These are phyloP conservation scores for Clavispora fructus DNA, from an alignment of 805 yeast species.

Conservation along the genomic window DNA sequence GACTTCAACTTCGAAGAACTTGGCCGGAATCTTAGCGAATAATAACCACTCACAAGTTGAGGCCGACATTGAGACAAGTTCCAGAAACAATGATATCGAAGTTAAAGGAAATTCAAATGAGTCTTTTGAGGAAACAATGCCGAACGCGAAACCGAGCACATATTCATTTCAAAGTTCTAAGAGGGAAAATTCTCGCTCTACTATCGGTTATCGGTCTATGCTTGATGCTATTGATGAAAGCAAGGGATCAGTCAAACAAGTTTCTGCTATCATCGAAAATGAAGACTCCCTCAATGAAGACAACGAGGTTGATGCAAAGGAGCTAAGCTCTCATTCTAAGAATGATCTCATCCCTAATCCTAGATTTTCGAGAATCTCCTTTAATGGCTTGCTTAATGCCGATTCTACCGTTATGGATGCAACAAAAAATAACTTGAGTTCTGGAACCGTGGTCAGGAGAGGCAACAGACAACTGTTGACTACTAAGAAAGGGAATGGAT, in stretches of 20 bases:
- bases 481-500: conserved; percentile 12
- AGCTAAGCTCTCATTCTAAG: not conserved
- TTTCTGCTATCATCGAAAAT: not conserved
- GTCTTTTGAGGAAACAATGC: not conserved
- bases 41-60: conserved; percentile 1
- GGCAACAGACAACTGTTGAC: conserved; percentile 4
- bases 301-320: not conserved
- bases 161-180: not conserved
- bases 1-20: conserved; percentile 34
- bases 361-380: conserved; percentile 37
- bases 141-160: not conserved
- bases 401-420: conserved; percentile 6
- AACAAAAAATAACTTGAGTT: conserved; percentile 8
- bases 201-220: conserved; percentile 17
- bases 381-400: conserved; percentile 27
- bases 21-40: conserved; percentile 13
- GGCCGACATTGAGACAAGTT: conserved; percentile 6
- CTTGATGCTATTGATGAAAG: conserved; percentile 18
- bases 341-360: conserved; percentile 36
- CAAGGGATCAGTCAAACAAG: not conserved
- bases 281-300: not conserved
- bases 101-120: conserved; percentile 4
- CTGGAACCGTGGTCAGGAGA: conserved; percentile 12
- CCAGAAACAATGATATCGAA: conserved; percentile 12
- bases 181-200: conserved; percentile 1